Percentiles rank a stretch among this genome's conserved stretches.
Conservation (phyloP, 495 filamentous ascomycete species). For the Ramalina intermedia region DNA sequence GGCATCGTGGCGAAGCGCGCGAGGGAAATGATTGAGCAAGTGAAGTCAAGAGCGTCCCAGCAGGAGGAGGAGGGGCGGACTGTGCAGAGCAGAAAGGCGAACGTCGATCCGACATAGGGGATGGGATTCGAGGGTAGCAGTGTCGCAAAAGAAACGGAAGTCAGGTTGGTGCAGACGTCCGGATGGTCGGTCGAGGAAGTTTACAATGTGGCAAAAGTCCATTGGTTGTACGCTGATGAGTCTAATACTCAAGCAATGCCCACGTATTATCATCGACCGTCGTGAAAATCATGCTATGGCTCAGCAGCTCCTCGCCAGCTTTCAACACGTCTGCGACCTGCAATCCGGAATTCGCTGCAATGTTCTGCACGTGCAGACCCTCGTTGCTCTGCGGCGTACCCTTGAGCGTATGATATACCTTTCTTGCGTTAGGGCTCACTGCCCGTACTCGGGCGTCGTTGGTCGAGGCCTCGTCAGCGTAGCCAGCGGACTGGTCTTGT, state of each 20-base stretch:
- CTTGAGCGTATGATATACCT: conserved; percentile 52
- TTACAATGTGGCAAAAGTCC: too few species aligned
- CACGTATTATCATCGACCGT: conserved; percentile 79
- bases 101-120: too few species aligned
- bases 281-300: conserved; percentile 64
- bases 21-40: conserved; percentile 1
- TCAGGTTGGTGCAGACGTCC: too few species aligned
- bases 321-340: conserved; percentile 50
- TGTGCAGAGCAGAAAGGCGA: not conserved
- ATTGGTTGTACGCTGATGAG: too few species aligned
- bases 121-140: too few species aligned
- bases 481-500: not conserved
- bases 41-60: not conserved
- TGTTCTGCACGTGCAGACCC: conserved; percentile 63
- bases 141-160: too few species aligned
- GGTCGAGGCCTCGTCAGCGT: conserved; percentile 6
- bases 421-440: conserved; percentile 43
- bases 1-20: conserved; percentile 2
- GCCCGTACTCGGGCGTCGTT: conserved; percentile 26
- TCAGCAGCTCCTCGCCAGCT: conserved; percentile 66
- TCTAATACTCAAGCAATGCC: conserved; percentile 50
- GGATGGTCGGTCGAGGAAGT: too few species aligned
- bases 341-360: conserved; percentile 49
- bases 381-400: conserved; percentile 54
- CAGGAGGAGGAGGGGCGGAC: not conserved